Base-by-base conservation (phyloP, 2,329 filamentous ascomycete genomes). In the Penicillium sp. region DNA sequence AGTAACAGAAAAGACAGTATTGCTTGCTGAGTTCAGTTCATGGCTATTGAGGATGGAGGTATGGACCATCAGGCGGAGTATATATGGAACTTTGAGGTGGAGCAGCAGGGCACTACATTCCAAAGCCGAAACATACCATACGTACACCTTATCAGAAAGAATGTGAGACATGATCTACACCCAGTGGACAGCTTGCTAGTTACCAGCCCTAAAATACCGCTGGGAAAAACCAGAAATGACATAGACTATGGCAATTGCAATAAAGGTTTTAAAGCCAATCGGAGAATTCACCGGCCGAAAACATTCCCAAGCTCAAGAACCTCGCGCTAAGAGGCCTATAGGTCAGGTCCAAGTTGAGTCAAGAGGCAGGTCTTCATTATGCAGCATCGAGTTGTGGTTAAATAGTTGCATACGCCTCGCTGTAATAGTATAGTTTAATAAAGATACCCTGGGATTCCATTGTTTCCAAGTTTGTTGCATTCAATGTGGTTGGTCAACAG, bases 121-220 rank as follows among this genome's bases (percentile, higher is more conserved):
- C 61, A 51, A 21, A 23, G 42, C 43, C n/a, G 41, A 41, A 49
- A 54, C 53, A 55, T 58, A 57, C 57, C 53, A 55, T 58, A 57
- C 58, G 60, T 64, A 57, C 49, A 35, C 9, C 29, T 56, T 41
- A 51, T 62, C 57, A 62, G 56, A 43, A 58, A 46, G 56, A 66
- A 67, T 66, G 60, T 41, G n/a, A 43, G 31, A 43, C 47, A 17
- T 35, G 25, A 19, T 17, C 10, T 15, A 4, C 8, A 10, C 27
- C 13, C n/a, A 46, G 45, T 3, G 17, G 23, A 31, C 10, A 23
- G 54, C 47, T 42, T 64, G 58, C 17, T 59, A 61, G 21, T 15
- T 48, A 25, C 42, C 57, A 15, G 62, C 13, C 29, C 2, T 48
- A 6, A n/a, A 15, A 23, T 35, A 23, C 19, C 19, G 1, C 10